Evolutionary conservation across 495 filamentous ascomycete genomes (phyloP), one percentile per base, ranked within the genome.

Genomic region (Hypoxylon trugodes): DNA sequence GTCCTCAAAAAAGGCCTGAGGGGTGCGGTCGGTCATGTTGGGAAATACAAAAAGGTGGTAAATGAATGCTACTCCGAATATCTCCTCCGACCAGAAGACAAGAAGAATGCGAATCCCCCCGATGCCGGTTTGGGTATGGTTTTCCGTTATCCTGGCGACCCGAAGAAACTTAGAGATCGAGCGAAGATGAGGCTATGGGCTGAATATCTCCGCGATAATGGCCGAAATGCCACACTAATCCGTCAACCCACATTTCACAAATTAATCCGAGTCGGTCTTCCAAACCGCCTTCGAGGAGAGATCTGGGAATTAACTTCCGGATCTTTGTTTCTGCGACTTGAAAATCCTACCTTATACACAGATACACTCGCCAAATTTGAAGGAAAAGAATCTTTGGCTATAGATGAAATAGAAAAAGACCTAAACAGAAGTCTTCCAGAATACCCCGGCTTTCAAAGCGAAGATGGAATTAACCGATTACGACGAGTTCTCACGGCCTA

Each of bases 351-450:
- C 8, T 78, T 93, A 6, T 98, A 93, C 65, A 74, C 80, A 18
- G 90, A 98, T 26, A 98, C 92, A 4, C 81, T 98, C 16, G 76
- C 85, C 15, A 92, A 96, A 68, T 92, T 88, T 57, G 81, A 86
- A 3, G 95, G 95, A 7, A 82, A 86, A 62, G 89, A 92, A 56
- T 97, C 94, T 1, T 81, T 97, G 54, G 95, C 95, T 2, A 97
- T 98, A 58, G 95, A 98, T 69, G 95, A 98, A 77, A 98, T 98
- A 57, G 95, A 98, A 69, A 98, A 98, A 70, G 95, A 98, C 68
- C 77, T 98, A 41, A 98, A 98, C 72, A 85, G 95, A 59, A 96
- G 92, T 79, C 78, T 98, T 54, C 95, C 95, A 0, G 95, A 98
- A 73, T 98, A 98, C 71, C 90, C 95, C 8, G 95, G 95, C 1